A percentile compares a stretch with the other conserved stretches of the same genome.
These are phyloP conservation scores for Phytopythium mirpurense DNA, from an alignment of 352 stramenopile genomes.

Conservation along the genomic window DNA sequence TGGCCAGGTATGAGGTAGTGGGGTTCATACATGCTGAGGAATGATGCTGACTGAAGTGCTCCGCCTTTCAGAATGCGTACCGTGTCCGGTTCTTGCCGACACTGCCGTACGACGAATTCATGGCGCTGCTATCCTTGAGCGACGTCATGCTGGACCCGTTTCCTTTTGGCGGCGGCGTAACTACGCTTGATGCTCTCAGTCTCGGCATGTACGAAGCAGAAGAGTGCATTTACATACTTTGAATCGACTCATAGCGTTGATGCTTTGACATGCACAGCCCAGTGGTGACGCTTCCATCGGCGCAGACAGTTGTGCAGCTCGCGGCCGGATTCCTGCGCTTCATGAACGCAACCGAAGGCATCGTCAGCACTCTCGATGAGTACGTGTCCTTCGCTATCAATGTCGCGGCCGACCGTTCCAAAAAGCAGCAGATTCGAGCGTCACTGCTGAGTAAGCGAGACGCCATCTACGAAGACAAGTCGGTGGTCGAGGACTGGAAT, in stretches of 20 bases:
- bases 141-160: slow-evolving; percentile 83
- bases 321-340: slow-evolving; percentile 54
- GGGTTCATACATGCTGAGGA: too few species aligned
- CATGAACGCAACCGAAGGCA: slow-evolving; percentile 42
- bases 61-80: slow-evolving; percentile 12
- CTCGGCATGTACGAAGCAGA: slow-evolving; percentile 73
- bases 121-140: slow-evolving; percentile 38
- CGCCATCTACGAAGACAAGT: slow-evolving; percentile 22
- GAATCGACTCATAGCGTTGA: too few species aligned
- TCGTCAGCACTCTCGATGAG: slow-evolving; percentile 29
- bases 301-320: slow-evolving; percentile 50
- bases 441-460: slow-evolving; percentile 15
- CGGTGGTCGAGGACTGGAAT: slow-evolving; percentile 31
- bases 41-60: slow-evolving; percentile 3
- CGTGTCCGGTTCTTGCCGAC: slow-evolving; percentile 58
- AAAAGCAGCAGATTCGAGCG: slow-evolving; percentile 13
- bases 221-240: too few species aligned
- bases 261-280: slow-evolving; percentile 19
- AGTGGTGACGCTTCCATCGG: slow-evolving; percentile 47
- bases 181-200: slow-evolving; percentile 72
- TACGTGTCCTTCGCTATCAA: slow-evolving; percentile 31
- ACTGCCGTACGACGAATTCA: slow-evolving; percentile 50
- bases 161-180: slow-evolving; percentile 82
- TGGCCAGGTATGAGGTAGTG: too few species aligned
- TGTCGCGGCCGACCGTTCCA: slow-evolving; percentile 20